phyloP scores from a whole-genome alignment of 352 stramenopile genomes.

The Globisporangium sylvaticum region DNA sequence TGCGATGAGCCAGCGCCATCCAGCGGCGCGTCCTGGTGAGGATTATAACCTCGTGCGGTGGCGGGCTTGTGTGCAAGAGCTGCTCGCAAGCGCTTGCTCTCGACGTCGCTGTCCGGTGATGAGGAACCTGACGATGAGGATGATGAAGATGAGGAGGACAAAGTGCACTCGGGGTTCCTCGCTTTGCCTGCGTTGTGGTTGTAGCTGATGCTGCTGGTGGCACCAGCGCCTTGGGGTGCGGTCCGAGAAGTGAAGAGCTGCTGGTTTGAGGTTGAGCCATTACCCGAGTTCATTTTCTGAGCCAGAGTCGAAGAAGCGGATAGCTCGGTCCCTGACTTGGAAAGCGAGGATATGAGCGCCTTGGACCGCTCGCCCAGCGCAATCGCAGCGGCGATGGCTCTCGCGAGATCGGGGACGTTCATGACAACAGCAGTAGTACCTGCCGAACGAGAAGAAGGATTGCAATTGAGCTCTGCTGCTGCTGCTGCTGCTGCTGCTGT shows the following conservation, averaged over 20 bases:
- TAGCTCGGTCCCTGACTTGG: background rate
- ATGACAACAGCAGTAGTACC: background rate
- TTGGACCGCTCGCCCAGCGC: conserved; percentile 35
- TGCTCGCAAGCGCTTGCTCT: conserved; percentile 3
- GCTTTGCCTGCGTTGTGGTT: background rate
- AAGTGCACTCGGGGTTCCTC: conserved; percentile 11
- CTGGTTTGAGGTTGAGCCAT: background rate
- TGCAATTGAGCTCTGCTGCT: background rate
- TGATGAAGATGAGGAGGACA: conserved; percentile 27
- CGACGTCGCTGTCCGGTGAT: conserved; percentile 11
- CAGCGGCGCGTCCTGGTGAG: background rate
- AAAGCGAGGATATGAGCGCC: conserved; percentile 33
- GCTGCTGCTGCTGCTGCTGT: background rate
- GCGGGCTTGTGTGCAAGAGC: background rate
- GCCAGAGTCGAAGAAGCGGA: background rate
- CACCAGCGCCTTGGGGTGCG: background rate
- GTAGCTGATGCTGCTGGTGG: background rate
- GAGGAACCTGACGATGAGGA: conserved; percentile 17
- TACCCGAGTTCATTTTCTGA: background rate
- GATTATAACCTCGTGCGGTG: background rate
- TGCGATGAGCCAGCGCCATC: background rate
- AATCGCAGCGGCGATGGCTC: conserved; percentile 32
- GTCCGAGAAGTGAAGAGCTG: conserved; percentile 7
- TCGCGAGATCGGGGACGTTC: background rate
- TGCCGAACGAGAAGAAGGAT: background rate